Evolutionary conservation across 2,329 filamentous ascomycete genomes (phyloP), one percentile per base, ranked within the genome.

Genomic region (Furcasterigmium furcatum): DNA sequence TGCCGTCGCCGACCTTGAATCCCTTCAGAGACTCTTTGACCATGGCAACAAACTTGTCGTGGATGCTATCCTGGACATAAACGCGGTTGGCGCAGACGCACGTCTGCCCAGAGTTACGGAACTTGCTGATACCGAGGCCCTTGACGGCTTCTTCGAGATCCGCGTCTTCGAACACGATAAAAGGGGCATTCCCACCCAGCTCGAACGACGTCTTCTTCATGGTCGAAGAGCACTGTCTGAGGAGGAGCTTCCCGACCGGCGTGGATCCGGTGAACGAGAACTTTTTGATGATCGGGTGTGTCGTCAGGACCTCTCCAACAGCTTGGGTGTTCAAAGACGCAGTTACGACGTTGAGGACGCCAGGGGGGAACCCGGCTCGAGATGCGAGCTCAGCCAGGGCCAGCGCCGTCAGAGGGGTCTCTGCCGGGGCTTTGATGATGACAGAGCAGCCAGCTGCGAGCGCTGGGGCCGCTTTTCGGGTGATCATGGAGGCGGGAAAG

Each of bases 151-250:
- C 70, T 36, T 87, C 84, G 16, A 89, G 68, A 56, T 88, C 82
- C 14, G 85, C 79, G 55, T 88, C 85, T 53, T 88, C 84, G 55
- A 89, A 89, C 30, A 89, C 84, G 48, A 89, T 88, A 62, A 88
- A 88, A 2, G 85, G 85, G 0, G 85, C 82, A 58, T 88, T 89
- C 19, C 85, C 85, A 25, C 85, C 85, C 5, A 89, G 75, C 58
- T 89, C 85, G 58, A 88, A 87, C 1, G 81, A 85, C 2, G 88
- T 73, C 62, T 88, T 88, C 74, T 89, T 88, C 39, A 88, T 64
- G 0, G 83, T 88, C 10, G 77, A 75, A 1, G 84, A 72, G 2
- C 81, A 79, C 60, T 88, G 84, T 68, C 83, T 84, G 82, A 88
- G 87, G 35, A 88, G 72, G 29, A 70, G 55, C 50, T 62, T 66